Percentiles rank a stretch among this genome's conserved stretches.
Evolutionary conservation across 2,329 filamentous ascomycete species (phyloP).

Genomic region (Neurospora crassa): DNA sequence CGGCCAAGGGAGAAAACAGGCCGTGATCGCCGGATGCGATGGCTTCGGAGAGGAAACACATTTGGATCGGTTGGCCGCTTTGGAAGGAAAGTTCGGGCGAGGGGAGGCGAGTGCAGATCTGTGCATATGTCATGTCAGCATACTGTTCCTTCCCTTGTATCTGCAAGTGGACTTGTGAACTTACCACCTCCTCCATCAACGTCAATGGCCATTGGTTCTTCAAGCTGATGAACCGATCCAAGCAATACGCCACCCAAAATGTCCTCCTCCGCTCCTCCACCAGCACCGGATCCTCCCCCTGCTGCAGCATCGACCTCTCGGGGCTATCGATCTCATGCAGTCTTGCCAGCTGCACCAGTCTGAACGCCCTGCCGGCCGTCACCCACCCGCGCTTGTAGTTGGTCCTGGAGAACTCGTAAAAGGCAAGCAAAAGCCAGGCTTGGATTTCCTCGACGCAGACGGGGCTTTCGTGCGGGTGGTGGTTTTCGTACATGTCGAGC

Average conservation of each 20-base stretch:
- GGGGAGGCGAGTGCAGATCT: conserved; percentile 19
- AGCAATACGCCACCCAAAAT: conserved; percentile 20
- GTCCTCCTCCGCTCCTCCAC: conserved; percentile 17
- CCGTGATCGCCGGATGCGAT: conserved; percentile 10
- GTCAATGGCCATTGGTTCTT: conserved; percentile 14
- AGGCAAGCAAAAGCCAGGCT: conserved; percentile 18
- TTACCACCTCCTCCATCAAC: conserved; percentile 18
- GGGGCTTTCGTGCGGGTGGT: background rate
- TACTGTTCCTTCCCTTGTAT: background rate
- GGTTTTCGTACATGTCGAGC: conserved; percentile 15
- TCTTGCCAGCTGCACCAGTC: conserved; percentile 20
- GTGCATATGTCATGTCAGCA: background rate
- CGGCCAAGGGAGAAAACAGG: conserved; percentile 15
- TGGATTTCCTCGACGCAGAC: conserved; percentile 17
- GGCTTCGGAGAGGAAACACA: conserved; percentile 15
- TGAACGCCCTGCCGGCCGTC: conserved; percentile 26
- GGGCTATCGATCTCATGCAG: conserved; percentile 13
- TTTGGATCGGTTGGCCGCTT: conserved; percentile 14
- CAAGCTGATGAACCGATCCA: conserved; percentile 19
- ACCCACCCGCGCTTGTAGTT: conserved; percentile 22
- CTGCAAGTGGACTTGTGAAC: conserved; percentile 3
- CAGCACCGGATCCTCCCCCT: conserved; percentile 9
- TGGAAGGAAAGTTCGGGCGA: conserved; percentile 20
- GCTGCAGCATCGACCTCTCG: background rate
- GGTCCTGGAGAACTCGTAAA: conserved; percentile 16